Conservation (phyloP, 495 filamentous ascomycete genomes). For the Neurospora sp. region DNA sequence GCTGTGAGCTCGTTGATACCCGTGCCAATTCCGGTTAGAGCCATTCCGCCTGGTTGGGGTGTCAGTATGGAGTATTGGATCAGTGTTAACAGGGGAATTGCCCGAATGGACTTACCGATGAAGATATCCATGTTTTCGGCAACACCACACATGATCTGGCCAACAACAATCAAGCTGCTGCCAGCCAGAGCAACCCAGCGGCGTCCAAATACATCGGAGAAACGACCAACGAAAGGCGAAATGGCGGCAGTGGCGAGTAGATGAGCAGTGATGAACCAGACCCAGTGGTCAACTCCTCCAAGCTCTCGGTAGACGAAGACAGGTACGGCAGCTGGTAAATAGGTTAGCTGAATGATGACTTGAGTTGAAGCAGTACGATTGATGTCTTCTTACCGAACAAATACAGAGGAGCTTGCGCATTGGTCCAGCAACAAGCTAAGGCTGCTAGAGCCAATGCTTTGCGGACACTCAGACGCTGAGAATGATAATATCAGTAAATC, state of each 20-base stretch:
- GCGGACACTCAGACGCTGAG: neutral
- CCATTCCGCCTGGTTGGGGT: constrained; percentile 17
- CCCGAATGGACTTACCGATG: constrained; percentile 41
- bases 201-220: constrained; percentile 61
- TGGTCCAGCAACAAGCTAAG: constrained; percentile 20
- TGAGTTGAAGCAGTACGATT: neutral
- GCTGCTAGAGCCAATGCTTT: constrained; percentile 13
- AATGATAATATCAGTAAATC: neutral
- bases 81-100: too few relatives aligned
- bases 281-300: constrained; percentile 55
- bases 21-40: neutral
- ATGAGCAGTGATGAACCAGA: constrained; percentile 66
- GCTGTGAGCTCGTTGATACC: constrained; percentile 23
- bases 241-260: constrained; percentile 57
- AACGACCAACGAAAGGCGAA: constrained; percentile 60
- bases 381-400: constrained; percentile 11
- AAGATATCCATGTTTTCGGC: constrained; percentile 58
- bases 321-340: constrained; percentile 10
- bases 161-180: constrained; percentile 47
- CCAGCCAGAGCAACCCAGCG: constrained; percentile 57
- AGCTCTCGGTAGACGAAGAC: constrained; percentile 50
- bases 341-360: neutral
- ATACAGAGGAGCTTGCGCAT: constrained; percentile 19
- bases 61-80: neutral
- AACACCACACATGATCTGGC: constrained; percentile 56